These are phyloP conservation scores for Clonostachys byssicola DNA, from an alignment of 2,329 filamentous ascomycete genomes.

Conservation along the genomic window DNA sequence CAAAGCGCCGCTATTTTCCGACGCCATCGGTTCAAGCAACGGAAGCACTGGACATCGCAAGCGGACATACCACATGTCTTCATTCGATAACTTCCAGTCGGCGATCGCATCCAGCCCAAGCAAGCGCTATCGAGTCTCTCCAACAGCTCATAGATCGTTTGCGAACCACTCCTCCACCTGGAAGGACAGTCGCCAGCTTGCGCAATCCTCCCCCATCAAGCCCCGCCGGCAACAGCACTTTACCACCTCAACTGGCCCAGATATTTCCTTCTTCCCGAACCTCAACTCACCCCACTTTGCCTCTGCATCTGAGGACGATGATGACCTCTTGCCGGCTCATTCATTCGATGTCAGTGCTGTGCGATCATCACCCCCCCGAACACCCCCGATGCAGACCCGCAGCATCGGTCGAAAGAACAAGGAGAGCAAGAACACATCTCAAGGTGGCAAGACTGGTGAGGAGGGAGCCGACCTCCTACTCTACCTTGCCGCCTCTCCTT, in stretches of 20 bases:
- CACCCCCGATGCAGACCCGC: slow-evolving; percentile 65
- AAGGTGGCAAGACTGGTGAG: slow-evolving; percentile 44
- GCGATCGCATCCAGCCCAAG: slow-evolving; percentile 44
- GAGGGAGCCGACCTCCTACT: slow-evolving; percentile 78
- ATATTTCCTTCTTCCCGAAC: slow-evolving; percentile 74
- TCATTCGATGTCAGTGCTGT: slow-evolving; percentile 64
- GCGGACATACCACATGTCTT: slow-evolving; percentile 52
- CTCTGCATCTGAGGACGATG: slow-evolving; percentile 72
- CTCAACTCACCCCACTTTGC: slow-evolving; percentile 57
- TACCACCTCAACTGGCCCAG: slow-evolving; percentile 64
- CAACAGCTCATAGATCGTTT: slow-evolving; percentile 56
- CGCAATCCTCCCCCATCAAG: slow-evolving; percentile 85
- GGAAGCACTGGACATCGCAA: slow-evolving; percentile 64
- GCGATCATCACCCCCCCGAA: slow-evolving; percentile 79
- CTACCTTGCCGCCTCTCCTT: slow-evolving; percentile 88
- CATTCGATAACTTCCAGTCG: slow-evolving; percentile 42
- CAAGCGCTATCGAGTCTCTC: slow-evolving; percentile 67
- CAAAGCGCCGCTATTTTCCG: slow-evolving; percentile 79
- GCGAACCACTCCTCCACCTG: slow-evolving; percentile 52
- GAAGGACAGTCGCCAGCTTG: slow-evolving; percentile 72
- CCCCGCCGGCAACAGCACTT: slow-evolving; percentile 71
- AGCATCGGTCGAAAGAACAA: slow-evolving; percentile 40
- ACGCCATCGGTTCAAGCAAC: slow-evolving; percentile 69
- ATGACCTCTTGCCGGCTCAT: slow-evolving; percentile 72
- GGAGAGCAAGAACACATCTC: slow-evolving; percentile 23